Base-by-base conservation (phyloP, 2,329 filamentous ascomycete genomes). In the Diplodia mutila region DNA sequence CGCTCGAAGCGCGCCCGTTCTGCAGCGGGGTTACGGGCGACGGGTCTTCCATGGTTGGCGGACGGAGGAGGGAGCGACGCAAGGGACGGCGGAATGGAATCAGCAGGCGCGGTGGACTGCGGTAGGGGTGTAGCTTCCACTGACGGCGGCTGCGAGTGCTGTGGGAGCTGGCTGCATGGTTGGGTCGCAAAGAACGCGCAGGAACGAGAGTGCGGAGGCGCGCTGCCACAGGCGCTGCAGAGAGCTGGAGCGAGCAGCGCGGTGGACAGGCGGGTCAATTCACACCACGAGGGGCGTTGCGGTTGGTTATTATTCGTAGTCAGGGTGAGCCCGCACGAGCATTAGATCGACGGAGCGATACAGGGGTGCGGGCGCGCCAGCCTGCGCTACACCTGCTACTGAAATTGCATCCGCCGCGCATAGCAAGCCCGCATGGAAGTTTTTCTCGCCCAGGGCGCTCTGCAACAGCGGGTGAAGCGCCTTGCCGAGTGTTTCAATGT, bases 231-330 rank as follows among this genome's bases (percentile, higher is more conserved):
- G 46, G 59, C 53, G 46, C 49, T 25, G 46, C 61, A 53, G 46
- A 18, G 32, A 21, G 59, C 61, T 55, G 32, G 53, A 18, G 29
- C n/a, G 29, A 53, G 46, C 61, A 42, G 49, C 32, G 48, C 51
- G 32, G 61, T 54, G 49, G 61, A 46, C 61, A 65, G 27, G 23
- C 37, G 49, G 63, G 63, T 39, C 51, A 57, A 66, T 57, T 46
- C 64, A 52, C 48, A 23, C 52, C 25, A 21, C 42, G 46, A 51
- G 59, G 59, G 59, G 46, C 42, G 46, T 49, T 51, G 46, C 27
- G 37, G 37, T 61, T 48, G 39, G 23, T n/a, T 63, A 53, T 53
- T 53, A 53, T 65, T 65, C 61, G 61, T 48, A 63, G 48, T 65
- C 61, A 42, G 49, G 61, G 49, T 54, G 61, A 52, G 46, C 32